Evolutionary conservation across 441 rosid genomes (phyloP).

Genomic region (Gossypium davidsonii): DNA sequence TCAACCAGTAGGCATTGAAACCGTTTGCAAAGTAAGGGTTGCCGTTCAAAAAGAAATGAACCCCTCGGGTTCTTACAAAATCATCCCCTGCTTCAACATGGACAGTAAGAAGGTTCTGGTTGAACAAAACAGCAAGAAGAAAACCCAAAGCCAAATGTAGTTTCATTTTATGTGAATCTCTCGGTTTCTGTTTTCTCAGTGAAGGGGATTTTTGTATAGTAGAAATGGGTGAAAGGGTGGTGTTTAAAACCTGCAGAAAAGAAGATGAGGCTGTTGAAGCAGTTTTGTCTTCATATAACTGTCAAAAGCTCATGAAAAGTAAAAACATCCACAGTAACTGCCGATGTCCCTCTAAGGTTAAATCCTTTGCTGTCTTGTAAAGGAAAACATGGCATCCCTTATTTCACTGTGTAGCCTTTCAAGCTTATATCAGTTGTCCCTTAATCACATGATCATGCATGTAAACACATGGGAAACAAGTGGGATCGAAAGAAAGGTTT

Average conservation of each 20-base stretch:
- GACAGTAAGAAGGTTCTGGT: conserved; percentile 16
- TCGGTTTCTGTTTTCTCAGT: neutral
- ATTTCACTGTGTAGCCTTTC: neutral
- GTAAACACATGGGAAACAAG: conserved; percentile 14
- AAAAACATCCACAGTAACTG: neutral
- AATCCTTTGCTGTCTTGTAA: neutral
- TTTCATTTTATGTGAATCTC: conserved; percentile 31
- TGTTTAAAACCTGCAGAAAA: neutral
- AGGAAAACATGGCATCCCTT: neutral
- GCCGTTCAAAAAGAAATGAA: conserved; percentile 63
- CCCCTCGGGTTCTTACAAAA: conserved; percentile 66
- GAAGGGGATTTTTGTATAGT: neutral
- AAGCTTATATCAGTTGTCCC: neutral
- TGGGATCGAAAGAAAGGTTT: neutral
- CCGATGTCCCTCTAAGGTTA: neutral
- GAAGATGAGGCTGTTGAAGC: conserved; percentile 4
- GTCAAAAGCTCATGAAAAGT: neutral
- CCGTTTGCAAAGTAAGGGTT: conserved; percentile 80
- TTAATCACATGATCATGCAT: conserved; percentile 1
- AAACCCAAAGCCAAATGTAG: conserved; percentile 18
- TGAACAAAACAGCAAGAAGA: conserved; percentile 26
- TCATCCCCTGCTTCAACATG: conserved; percentile 44
- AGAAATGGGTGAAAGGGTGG: neutral
- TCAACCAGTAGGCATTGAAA: conserved; percentile 95
- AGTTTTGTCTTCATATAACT: conserved; percentile 15